Evolutionary conservation across 1,139 yeast genomes (phyloP).

Genomic region (Sporopachydermia cereana): DNA sequence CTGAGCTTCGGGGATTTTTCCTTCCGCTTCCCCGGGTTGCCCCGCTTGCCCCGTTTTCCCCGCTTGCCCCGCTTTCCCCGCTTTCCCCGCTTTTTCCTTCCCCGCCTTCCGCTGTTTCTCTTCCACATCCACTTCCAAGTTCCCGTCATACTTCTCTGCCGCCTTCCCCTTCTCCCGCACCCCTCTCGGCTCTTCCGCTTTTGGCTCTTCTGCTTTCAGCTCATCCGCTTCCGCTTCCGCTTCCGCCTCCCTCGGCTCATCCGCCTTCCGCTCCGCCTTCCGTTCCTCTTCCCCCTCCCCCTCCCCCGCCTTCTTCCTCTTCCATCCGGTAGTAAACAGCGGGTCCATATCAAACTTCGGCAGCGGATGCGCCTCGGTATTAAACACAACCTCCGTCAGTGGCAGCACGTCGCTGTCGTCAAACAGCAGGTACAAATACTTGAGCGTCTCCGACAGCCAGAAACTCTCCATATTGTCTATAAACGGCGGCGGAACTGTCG

Average conservation of each 20-base stretch:
- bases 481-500: slow-evolving; percentile 28
- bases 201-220: not conserved
- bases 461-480: slow-evolving; percentile 65
- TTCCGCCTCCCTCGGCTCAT: not conserved
- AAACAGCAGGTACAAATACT: slow-evolving; percentile 59
- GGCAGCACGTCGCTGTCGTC: slow-evolving; percentile 42
- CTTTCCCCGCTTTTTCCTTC: not conserved
- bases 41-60: not conserved
- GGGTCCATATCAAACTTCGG: slow-evolving; percentile 45
- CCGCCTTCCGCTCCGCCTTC: not conserved
- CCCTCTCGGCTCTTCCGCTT: not conserved
- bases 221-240: not conserved
- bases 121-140: not conserved
- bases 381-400: slow-evolving; percentile 51
- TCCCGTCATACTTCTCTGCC: not conserved
- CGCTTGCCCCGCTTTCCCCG: not conserved
- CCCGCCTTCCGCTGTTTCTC: not conserved
- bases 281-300: not conserved
- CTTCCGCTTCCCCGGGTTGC: not conserved
- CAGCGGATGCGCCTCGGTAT: slow-evolving; percentile 76
- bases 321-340: slow-evolving; percentile 47
- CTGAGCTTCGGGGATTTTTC: slow-evolving; percentile 3
- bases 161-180: too few relatives aligned
- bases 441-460: slow-evolving; percentile 76
- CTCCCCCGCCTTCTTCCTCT: slow-evolving; percentile 9